Conservation (phyloP, 371 early-diverging fungal genomes). For the Mucor racemosus region DNA sequence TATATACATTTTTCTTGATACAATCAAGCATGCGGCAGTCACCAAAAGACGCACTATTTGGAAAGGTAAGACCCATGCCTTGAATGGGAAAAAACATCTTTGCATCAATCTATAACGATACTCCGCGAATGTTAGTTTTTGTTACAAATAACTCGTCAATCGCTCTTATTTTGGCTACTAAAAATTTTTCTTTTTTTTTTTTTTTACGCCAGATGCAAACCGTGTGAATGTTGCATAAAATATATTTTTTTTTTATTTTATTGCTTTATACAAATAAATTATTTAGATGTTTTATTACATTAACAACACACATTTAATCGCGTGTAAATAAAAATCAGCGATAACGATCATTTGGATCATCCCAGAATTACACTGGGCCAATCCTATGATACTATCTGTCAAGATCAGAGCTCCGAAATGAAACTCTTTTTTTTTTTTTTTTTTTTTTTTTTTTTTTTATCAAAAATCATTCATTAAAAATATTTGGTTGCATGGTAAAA, state of each 20-base stretch:
- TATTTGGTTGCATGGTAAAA: background rate
- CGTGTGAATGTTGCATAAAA: constrained; percentile 13
- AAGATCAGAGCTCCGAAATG: constrained; percentile 24
- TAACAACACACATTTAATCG: no score
- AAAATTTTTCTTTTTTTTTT: no score
- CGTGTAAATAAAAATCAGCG: constrained; percentile 15
- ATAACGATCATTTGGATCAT: constrained; percentile 20
- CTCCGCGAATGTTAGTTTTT: constrained; percentile 9
- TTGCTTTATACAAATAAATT: constrained; percentile 1
- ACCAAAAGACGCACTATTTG: constrained; percentile 10
- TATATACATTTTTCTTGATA: constrained; percentile 17
- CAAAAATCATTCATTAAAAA: background rate
- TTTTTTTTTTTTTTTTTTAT: no score
- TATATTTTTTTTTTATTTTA: no score
- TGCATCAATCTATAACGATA: constrained; percentile 17
- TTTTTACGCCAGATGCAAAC: constrained; percentile 3
- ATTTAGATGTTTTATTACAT: no score
- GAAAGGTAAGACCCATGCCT: constrained; percentile 27
- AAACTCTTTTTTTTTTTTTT: constrained; percentile 1
- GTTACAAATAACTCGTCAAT: background rate
- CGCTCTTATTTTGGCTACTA: background rate
- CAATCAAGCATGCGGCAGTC: constrained; percentile 21
- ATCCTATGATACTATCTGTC: constrained; percentile 21
- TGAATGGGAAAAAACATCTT: constrained; percentile 17
- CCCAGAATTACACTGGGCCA: constrained; percentile 16